Evolutionary conservation across 2,329 filamentous ascomycete species (phyloP).

Genomic region (Aureobasidium vineae): DNA sequence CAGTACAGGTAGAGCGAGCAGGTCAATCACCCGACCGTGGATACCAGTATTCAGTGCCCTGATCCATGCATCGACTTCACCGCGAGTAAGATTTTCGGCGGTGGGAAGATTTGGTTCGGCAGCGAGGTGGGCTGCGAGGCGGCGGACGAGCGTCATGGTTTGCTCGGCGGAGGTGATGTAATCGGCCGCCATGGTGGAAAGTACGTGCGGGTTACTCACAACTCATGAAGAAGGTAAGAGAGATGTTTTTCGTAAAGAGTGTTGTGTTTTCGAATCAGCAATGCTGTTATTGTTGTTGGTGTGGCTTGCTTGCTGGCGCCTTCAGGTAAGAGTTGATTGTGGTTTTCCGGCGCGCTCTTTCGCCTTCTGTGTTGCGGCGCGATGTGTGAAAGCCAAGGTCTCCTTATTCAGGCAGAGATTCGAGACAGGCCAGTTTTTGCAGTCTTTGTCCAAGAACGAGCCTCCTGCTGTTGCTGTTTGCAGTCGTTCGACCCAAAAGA

Average conservation of each 20-base stretch:
- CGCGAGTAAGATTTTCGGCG: neutral
- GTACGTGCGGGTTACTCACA: neutral
- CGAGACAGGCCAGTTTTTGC: neutral
- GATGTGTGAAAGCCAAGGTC: slow-evolving; percentile 5
- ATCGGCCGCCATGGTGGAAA: neutral
- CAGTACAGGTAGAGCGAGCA: neutral
- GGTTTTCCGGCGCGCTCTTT: neutral
- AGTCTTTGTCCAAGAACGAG: neutral
- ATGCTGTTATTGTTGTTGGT: neutral
- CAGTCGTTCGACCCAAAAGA: neutral
- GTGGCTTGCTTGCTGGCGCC: neutral
- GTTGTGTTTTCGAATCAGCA: neutral
- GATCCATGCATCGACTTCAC: slow-evolving; percentile 18
- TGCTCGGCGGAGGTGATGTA: neutral
- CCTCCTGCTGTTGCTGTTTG: neutral
- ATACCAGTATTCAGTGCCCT: neutral
- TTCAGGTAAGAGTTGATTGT: neutral
- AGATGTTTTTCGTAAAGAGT: neutral
- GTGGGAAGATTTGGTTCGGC: slow-evolving; percentile 1
- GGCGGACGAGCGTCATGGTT: neutral
- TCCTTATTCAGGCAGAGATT: neutral
- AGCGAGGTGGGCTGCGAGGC: neutral
- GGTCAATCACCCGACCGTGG: neutral
- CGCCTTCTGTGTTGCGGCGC: neutral
- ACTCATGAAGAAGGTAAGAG: neutral